Conservation (phyloP, 2,329 filamentous ascomycete species). For the Cercospora sp. region DNA sequence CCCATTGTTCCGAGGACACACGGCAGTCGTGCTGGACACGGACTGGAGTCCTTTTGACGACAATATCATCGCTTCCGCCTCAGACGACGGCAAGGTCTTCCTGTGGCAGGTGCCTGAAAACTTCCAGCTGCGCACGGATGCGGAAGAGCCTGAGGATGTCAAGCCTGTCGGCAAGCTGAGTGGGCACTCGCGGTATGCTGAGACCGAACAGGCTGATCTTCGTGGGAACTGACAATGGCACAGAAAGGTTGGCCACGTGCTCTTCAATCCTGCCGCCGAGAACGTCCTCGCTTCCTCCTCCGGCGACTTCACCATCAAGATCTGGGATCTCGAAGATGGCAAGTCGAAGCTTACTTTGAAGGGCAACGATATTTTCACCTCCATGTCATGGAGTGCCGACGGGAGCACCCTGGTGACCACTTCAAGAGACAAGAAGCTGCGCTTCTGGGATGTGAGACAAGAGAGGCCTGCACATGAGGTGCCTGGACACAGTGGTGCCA, state of each 20-base stretch:
- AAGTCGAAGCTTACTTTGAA: slow-evolving; percentile 74
- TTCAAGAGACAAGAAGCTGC: slow-evolving; percentile 95
- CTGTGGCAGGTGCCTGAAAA: slow-evolving; percentile 90
- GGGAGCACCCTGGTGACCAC: slow-evolving; percentile 87
- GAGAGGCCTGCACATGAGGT: slow-evolving; percentile 83
- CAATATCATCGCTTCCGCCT: slow-evolving; percentile 84
- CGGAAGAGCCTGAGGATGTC: slow-evolving; percentile 80
- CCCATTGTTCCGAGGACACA: slow-evolving; percentile 94
- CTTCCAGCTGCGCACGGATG: slow-evolving; percentile 81
- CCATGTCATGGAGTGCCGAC: slow-evolving; percentile 90
- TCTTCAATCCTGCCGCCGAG: slow-evolving; percentile 95
- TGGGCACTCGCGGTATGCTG: slow-evolving; percentile 76
- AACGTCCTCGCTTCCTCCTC: slow-evolving; percentile 94
- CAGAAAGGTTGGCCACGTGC: slow-evolving; percentile 95
- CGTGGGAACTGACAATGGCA: slow-evolving; percentile 31
- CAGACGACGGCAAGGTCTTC: slow-evolving; percentile 95
- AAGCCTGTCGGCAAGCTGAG: slow-evolving; percentile 76
- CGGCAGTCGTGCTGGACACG: slow-evolving; percentile 91
- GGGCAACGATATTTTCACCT: slow-evolving; percentile 90
- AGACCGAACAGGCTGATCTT: background rate
- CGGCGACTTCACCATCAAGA: slow-evolving; percentile 89
- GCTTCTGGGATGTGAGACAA: slow-evolving; percentile 96
- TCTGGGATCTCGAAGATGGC: slow-evolving; percentile 89
- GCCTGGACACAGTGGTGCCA: slow-evolving; percentile 84
- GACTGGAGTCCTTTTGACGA: slow-evolving; percentile 99